Evolutionary conservation across 1,284 basidiomycete species (phyloP), one percentile per base, ranked within the genome.

Genomic region (Cutaneotrichosporon sp.): DNA sequence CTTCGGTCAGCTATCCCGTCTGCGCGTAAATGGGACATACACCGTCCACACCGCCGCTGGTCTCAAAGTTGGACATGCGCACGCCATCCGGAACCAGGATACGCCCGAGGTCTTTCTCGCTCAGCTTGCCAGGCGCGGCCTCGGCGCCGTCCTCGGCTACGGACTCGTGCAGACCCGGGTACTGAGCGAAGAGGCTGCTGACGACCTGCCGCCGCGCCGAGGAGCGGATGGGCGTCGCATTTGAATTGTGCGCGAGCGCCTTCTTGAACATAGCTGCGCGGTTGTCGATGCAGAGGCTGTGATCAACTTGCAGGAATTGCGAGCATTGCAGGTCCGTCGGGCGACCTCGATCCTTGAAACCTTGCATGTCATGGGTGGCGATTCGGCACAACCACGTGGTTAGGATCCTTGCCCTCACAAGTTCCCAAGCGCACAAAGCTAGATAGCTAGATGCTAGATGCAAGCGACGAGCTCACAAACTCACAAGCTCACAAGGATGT

Each of bases 231-330:
- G 74, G 71, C 9, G 74, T 74, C 24, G 72, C 67, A 44, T 72
- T 72, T 5, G 67, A 67, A 52, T 74, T 67, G 55, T 72, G 67
- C 3, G 71, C 64, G 10, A 73, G 59, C 7, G 71, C 61, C 54
- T 74, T 75, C 55, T 74, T 74, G 67, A 74, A 75, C 74, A 75
- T 75, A 26, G 34, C 44, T 19, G 26, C 6, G n/a, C 5, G 20
- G 26, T 11, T 19, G 9, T 27, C 14, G 10, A 14, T 39, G 47
- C 39, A 31, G 9, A 14, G 29, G 9, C 10, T 7, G 35, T 22
- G 19, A 12, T n/a, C 26, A 31, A 19, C n/a, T n/a, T n/a, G n/a
- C n/a, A n/a, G n/a, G n/a, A n/a, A n/a, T n/a, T n/a, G n/a, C n/a
- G n/a, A n/a, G n/a, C n/a, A n/a, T n/a, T n/a, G n/a, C n/a, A n/a